Conservation (phyloP, 2,329 filamentous ascomycete genomes). For the Lasiodiplodia gonubiensis region DNA sequence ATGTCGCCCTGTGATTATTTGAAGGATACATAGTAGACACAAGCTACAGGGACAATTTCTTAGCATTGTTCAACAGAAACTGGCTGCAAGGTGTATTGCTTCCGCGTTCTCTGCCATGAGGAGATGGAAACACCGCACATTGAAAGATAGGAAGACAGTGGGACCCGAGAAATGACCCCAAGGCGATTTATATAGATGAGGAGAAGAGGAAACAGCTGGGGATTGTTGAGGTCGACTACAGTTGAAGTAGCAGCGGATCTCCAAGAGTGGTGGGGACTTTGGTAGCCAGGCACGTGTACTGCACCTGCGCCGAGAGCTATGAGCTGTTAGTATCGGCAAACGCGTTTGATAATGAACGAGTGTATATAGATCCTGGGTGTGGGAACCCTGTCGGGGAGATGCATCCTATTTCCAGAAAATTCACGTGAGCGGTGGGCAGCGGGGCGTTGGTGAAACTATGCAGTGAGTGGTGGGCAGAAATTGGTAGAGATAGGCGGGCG, state of each 20-base stretch:
- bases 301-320: neutral
- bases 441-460: neutral
- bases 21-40: neutral
- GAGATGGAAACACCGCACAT: neutral
- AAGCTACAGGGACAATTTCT: neutral
- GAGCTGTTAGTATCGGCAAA: neutral
- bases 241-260: neutral
- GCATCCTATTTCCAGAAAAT: neutral
- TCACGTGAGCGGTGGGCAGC: neutral
- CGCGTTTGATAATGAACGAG: neutral
- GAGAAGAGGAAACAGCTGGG: neutral
- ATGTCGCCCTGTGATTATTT: neutral
- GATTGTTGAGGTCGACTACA: neutral
- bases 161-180: neutral
- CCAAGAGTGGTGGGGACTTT: too few relatives aligned
- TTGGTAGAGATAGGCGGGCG: neutral
- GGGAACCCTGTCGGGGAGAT: neutral
- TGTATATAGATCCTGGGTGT: neutral
- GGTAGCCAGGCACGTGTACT: neutral
- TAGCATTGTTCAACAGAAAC: too few relatives aligned
- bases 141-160: neutral
- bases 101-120: neutral
- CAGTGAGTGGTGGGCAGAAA: neutral
- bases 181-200: neutral
- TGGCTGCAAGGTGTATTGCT: neutral